Evolutionary conservation across 805 yeast species (phyloP).

Genomic region (Schwanniomyces polymorphus): DNA sequence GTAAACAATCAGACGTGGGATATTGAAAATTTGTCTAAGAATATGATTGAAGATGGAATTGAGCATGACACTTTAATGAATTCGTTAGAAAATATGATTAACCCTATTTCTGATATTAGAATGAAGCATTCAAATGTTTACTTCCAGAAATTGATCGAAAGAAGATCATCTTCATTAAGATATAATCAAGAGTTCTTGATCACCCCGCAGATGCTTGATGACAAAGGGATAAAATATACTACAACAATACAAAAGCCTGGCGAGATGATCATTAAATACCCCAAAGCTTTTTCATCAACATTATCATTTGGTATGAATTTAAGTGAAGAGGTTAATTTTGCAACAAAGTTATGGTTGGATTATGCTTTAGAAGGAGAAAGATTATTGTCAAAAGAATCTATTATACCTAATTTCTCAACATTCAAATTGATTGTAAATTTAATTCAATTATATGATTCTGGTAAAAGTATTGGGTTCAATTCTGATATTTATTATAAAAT

Average conservation of each 20-base stretch:
- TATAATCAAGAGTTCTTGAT: constrained; percentile 48
- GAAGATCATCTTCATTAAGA: constrained; percentile 12
- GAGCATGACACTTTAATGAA: constrained; percentile 26
- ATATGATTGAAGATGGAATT: constrained; percentile 14
- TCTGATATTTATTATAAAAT: constrained; percentile 33
- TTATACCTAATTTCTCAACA: constrained; percentile 54
- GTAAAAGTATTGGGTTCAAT: constrained; percentile 28
- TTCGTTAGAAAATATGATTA: constrained; percentile 32
- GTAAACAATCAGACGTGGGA: constrained; percentile 21
- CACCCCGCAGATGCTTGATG: constrained; percentile 48
- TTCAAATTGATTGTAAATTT: constrained; percentile 49
- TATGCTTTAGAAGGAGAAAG: constrained; percentile 47
- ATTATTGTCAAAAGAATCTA: constrained; percentile 49
- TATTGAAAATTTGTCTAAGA: constrained; percentile 13
- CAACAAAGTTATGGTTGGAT: constrained; percentile 56
- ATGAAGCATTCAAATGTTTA: constrained; percentile 23
- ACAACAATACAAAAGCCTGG: constrained; percentile 60
- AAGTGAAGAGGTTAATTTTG: constrained; percentile 58
- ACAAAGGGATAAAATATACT: constrained; percentile 48
- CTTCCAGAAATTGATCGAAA: constrained; percentile 23
- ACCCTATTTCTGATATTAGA: constrained; percentile 27
- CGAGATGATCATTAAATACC: constrained; percentile 58
- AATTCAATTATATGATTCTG: constrained; percentile 40
- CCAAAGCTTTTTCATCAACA: constrained; percentile 51
- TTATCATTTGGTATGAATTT: constrained; percentile 57